These are phyloP conservation scores for Anaeromyces robustus DNA, from an alignment of 192 early-diverging fungal species.

Conservation along the genomic window DNA sequence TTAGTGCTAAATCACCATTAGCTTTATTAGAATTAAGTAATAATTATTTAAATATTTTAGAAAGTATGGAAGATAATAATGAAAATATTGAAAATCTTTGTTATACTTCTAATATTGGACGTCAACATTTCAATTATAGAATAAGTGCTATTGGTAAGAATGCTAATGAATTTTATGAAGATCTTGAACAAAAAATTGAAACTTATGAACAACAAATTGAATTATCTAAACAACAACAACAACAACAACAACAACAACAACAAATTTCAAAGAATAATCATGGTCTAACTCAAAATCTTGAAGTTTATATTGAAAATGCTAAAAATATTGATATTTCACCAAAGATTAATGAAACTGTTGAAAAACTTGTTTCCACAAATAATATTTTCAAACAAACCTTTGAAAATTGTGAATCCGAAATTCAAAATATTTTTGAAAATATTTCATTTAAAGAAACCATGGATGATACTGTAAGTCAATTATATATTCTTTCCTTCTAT, in stretches of 20 bases:
- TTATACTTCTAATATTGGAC: neutral
- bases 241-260: neutral
- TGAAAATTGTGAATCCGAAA: neutral
- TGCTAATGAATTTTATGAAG: neutral
- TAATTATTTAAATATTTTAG: neutral
- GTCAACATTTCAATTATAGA: neutral
- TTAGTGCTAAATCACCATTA: neutral
- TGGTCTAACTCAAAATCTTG: neutral
- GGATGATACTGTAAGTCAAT: neutral
- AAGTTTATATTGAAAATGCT: neutral
- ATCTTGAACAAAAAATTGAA: neutral
- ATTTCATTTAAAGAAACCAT: neutral
- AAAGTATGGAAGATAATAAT: neutral
- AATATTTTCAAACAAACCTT: neutral
- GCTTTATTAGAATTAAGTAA: neutral
- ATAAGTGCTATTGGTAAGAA: slow-evolving; percentile 5
- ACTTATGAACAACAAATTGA: neutral
- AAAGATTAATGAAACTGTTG: neutral
- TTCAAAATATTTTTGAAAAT: neutral
- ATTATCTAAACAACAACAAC: no score
- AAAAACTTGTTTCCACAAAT: neutral
- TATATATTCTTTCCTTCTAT: neutral
- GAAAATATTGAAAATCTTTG: neutral
- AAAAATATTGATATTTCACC: neutral
- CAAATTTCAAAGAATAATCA: neutral